phyloP scores from a whole-genome alignment of 352 stramenopile genomes.

The Globisporangium nunn region DNA sequence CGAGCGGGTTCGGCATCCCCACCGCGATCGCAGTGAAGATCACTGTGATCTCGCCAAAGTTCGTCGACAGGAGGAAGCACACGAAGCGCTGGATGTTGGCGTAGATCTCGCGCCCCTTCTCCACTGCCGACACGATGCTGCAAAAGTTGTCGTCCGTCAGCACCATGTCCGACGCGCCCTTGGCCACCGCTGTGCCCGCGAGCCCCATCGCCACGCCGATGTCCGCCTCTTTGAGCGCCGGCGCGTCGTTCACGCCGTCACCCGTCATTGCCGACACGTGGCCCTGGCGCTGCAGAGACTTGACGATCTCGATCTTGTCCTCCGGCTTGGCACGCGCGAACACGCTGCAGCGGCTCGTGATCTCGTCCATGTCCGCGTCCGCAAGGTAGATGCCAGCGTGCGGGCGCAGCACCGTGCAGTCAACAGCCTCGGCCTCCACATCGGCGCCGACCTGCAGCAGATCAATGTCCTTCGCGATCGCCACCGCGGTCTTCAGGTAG shows the following conservation, averaged over 20 bases:
- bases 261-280: constrained; percentile 94
- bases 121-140: constrained; percentile 95
- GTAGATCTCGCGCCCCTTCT: constrained; percentile 95
- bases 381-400: constrained; percentile 46
- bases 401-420: constrained; percentile 61
- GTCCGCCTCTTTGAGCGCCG: constrained; percentile 93
- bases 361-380: constrained; percentile 81
- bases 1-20: constrained; percentile 82
- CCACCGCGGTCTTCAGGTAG: constrained; percentile 91
- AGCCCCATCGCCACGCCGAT: constrained; percentile 98
- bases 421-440: constrained; percentile 46
- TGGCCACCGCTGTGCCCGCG: constrained; percentile 95
- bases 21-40: constrained; percentile 61
- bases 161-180: constrained; percentile 98
- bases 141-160: constrained; percentile 98
- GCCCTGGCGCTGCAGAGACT: constrained; percentile 89
- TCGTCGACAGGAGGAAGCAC: constrained; percentile 97
- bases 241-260: constrained; percentile 97
- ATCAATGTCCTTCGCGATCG: constrained; percentile 91
- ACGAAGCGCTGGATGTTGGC: constrained; percentile 98
- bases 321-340: constrained; percentile 93
- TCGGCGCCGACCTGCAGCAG: constrained; percentile 79
- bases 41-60: constrained; percentile 93
- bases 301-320: constrained; percentile 96
- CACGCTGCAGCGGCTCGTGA: constrained; percentile 77